Percentiles rank a stretch among this genome's conserved stretches.
Evolutionary conservation across 331 rosid species (phyloP).

Genomic region (Saraca asoca): DNA sequence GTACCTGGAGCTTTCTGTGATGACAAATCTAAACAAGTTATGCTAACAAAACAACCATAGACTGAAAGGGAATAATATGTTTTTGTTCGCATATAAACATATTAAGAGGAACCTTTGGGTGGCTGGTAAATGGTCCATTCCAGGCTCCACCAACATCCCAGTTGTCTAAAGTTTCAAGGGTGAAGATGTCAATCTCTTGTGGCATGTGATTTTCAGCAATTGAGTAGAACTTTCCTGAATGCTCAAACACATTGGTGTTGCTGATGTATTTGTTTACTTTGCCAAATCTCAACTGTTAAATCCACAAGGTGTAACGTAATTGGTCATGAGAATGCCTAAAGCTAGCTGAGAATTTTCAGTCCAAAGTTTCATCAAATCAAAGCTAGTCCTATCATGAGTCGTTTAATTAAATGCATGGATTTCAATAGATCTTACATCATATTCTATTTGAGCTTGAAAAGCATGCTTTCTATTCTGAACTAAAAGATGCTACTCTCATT

Average conservation of each 20-base stretch:
- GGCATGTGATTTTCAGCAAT: slow-evolving; percentile 56
- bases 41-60: background rate
- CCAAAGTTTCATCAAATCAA: background rate
- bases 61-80: background rate
- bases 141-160: slow-evolving; percentile 59
- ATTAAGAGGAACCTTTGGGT: slow-evolving; percentile 45
- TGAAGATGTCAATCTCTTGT: slow-evolving; percentile 53
- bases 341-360: background rate
- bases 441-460: no score
- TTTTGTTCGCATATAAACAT: background rate
- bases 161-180: slow-evolving; percentile 41
- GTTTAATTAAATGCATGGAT: no score
- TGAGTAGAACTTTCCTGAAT: slow-evolving; percentile 54
- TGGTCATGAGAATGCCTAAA: background rate
- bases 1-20: slow-evolving; percentile 48
- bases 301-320: background rate
- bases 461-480: no score
- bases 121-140: slow-evolving; percentile 56
- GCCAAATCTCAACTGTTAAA: slow-evolving; percentile 53
- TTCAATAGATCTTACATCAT: no score
- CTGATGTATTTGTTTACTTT: slow-evolving; percentile 46
- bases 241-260: slow-evolving; percentile 65
- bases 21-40: background rate
- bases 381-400: no score
- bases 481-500: no score